Evolutionary conservation across 139 green algal genomes (phyloP), one percentile per base, ranked within the genome.

Genomic region (Chlorella ohadii): DNA sequence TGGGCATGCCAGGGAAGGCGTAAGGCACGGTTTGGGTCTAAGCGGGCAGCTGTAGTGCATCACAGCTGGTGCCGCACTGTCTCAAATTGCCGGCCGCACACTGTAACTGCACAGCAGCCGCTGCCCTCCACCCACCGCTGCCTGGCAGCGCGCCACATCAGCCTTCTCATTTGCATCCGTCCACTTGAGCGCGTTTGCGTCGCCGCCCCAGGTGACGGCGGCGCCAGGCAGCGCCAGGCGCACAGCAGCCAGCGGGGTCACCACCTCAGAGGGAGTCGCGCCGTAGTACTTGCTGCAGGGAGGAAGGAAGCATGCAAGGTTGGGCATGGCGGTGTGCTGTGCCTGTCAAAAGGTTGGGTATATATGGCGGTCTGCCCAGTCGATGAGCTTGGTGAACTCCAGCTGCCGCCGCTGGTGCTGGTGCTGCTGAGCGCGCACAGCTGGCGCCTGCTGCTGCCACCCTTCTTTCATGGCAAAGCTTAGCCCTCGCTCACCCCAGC

Each of bases 101-200:
- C n/a, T n/a, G n/a, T n/a, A n/a, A n/a, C n/a, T n/a, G n/a, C n/a
- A n/a, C n/a, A 31, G 11, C 31, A 27, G 33, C 33, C 31, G 0
- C 16, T 16, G 13, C 31, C 44, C 17, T 1, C 12, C 65, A 20
- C 33, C 31, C 61, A 36, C 20, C 61, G 1, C 65, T 3, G 36
- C 67, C 67, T 74, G 27, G 67, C 67, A 74, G 33, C 67, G 36
- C 17, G 34, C 67, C 67, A 74, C 67, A 34, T 74, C 67, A 74
- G 67, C 19, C 6, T 34, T 34, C 2, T 7, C 67, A 20, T 74
- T 72, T 0, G 33, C 33, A 2, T 27, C 22, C n/a, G 65, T 51
- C 44, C 44, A 51, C 44, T n/a, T 2, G 20, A 72, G 12, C 33
- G 16, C 65, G 9, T 44, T 31, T 31, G 23, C 4, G 65, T 72